phyloP scores from a whole-genome alignment of 192 early-diverging fungal genomes.

The Neocallimastix lanati region DNA sequence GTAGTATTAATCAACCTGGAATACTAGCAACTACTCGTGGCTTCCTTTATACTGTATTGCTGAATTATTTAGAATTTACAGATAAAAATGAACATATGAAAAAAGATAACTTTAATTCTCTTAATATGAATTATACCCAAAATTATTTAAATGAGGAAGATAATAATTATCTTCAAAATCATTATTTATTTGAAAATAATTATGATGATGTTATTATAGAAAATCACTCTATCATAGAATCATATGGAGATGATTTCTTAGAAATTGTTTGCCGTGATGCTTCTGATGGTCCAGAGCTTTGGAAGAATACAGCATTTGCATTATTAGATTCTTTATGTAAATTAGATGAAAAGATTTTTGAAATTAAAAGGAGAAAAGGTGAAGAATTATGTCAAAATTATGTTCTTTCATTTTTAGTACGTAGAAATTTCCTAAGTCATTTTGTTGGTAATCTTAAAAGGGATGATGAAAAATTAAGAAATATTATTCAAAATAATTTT shows the following conservation, averaged over 20 bases:
- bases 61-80: background rate
- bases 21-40: background rate
- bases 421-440: conserved; percentile 23
- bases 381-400: conserved; percentile 5
- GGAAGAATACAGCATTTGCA: conserved; percentile 70
- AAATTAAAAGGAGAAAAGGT: background rate
- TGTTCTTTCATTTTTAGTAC: conserved; percentile 14
- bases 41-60: background rate
- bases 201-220: background rate
- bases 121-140: background rate
- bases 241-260: conserved; percentile 48
- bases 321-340: conserved; percentile 48
- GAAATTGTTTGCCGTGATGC: conserved; percentile 65
- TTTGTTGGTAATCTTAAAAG: conserved; percentile 38
- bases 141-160: background rate
- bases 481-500: conserved; percentile 22
- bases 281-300: conserved; percentile 54
- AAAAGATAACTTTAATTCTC: background rate
- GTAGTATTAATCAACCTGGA: background rate
- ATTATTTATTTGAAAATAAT: background rate
- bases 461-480: conserved; percentile 33
- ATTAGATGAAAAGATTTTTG: conserved; percentile 1
- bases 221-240: conserved; percentile 14
- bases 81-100: background rate
- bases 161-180: background rate